Evolutionary conservation across 495 filamentous ascomycete species (phyloP).

Genomic region (Hypomontagnella monticulosa): DNA sequence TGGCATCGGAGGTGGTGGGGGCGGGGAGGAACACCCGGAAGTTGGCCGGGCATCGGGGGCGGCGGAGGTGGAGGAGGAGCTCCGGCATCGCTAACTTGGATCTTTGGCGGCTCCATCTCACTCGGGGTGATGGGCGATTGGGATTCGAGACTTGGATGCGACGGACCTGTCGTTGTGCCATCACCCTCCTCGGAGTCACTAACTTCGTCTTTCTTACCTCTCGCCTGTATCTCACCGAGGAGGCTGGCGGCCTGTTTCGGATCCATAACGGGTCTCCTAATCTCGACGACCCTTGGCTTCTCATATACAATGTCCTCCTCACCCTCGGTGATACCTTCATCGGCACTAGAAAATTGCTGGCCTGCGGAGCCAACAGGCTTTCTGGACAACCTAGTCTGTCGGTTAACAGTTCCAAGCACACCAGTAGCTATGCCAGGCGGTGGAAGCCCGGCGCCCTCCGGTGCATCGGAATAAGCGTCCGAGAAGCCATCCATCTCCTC

Average conservation of each 20-base stretch:
- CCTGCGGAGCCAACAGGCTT: constrained; percentile 57
- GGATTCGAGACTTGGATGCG: constrained; percentile 79
- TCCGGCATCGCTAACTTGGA: constrained; percentile 53
- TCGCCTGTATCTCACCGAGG: constrained; percentile 81
- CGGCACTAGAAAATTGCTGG: constrained; percentile 54
- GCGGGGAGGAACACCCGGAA: constrained; percentile 58
- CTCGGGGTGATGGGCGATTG: constrained; percentile 74
- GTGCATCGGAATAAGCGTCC: constrained; percentile 49
- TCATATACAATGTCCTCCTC: constrained; percentile 68
- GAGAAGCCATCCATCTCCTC: constrained; percentile 87
- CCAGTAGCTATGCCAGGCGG: constrained; percentile 54
- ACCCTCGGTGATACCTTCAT: constrained; percentile 52
- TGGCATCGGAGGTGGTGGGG: constrained; percentile 61
- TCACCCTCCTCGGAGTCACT: constrained; percentile 77
- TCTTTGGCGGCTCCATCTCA: constrained; percentile 65
- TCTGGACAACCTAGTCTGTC: constrained; percentile 66
- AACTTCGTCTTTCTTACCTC: constrained; percentile 75
- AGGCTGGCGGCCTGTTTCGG: constrained; percentile 77
- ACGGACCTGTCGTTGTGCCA: constrained; percentile 79
- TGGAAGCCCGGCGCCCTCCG: constrained; percentile 46
- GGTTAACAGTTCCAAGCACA: constrained; percentile 71
- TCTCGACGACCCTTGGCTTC: constrained; percentile 71
- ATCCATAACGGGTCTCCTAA: constrained; percentile 78
- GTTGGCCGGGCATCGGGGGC: constrained; percentile 59
- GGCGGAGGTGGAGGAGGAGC: constrained; percentile 62